Evolutionary conservation across 2,329 filamentous ascomycete species (phyloP).

Genomic region (Drechmeria coniospora): DNA sequence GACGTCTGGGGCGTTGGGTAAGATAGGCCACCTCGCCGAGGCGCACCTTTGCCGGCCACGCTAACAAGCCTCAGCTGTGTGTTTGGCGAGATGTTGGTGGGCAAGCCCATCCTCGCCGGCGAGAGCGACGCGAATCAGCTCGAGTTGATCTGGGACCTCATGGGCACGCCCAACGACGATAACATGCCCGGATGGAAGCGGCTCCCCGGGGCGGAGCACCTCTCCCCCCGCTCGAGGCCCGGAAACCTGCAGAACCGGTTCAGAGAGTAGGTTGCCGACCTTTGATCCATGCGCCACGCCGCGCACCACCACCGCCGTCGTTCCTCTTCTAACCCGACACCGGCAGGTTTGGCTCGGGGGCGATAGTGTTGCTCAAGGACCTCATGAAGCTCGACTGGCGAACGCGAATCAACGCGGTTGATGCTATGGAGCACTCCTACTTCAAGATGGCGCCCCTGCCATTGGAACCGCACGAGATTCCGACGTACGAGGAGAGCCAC

Average conservation of each 20-base stretch:
- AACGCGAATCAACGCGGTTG: constrained; percentile 78
- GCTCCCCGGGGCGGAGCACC: constrained; percentile 65
- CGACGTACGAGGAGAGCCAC: constrained; percentile 84
- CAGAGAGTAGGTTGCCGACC: constrained; percentile 43
- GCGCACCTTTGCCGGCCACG: neutral
- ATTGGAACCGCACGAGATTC: constrained; percentile 72
- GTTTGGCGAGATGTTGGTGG: constrained; percentile 92
- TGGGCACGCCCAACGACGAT: constrained; percentile 77
- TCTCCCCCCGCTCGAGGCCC: constrained; percentile 46
- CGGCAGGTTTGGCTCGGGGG: constrained; percentile 49
- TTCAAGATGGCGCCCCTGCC: constrained; percentile 70
- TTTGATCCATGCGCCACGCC: too few relatives aligned
- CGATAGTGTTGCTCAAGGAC: constrained; percentile 66
- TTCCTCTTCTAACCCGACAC: too few relatives aligned
- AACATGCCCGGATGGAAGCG: constrained; percentile 84
- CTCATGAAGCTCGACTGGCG: constrained; percentile 82
- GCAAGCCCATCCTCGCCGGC: constrained; percentile 82
- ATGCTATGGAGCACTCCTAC: constrained; percentile 84
- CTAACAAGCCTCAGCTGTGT: constrained; percentile 55
- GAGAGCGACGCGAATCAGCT: constrained; percentile 82
- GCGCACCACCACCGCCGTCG: too few relatives aligned
- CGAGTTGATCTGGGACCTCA: constrained; percentile 83
- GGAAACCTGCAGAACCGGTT: constrained; percentile 61
- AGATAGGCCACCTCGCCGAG: constrained; percentile 14
- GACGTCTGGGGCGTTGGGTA: constrained; percentile 97